phyloP scores from a whole-genome alignment of 164 flowering plant species.

The Magnolia sinica region DNA sequence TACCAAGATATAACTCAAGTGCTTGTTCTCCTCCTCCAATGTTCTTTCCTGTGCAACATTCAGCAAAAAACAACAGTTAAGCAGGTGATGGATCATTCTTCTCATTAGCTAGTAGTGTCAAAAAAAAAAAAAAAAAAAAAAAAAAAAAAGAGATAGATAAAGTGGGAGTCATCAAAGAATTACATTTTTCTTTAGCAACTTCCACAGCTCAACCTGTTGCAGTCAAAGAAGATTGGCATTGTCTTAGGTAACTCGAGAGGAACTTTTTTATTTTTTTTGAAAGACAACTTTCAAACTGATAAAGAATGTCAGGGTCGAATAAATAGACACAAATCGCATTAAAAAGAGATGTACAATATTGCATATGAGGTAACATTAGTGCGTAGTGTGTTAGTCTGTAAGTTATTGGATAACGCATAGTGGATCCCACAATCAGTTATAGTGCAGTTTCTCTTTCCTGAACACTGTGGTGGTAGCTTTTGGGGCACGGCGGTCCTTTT shows the following conservation, averaged over 20 bases:
- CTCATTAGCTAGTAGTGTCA: background rate
- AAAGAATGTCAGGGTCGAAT: background rate
- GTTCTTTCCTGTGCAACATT: slow-evolving; percentile 17
- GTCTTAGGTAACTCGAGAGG: background rate
- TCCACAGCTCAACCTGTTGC: slow-evolving; percentile 34
- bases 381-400: background rate
- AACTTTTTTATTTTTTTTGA: background rate
- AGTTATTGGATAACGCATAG: background rate
- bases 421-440: background rate
- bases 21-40: slow-evolving; percentile 58
- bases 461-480: too few species aligned
- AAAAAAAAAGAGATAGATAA: background rate
- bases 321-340: background rate
- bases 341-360: too few species aligned
- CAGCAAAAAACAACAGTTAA: background rate
- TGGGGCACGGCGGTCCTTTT: background rate
- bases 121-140: background rate
- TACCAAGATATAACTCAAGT: slow-evolving; percentile 45
- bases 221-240: slow-evolving; percentile 2
- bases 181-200: slow-evolving; percentile 39
- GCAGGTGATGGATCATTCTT: background rate
- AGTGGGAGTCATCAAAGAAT: background rate
- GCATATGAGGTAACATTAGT: too few species aligned
- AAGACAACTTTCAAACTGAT: too few species aligned
- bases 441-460: background rate